Conservation (phyloP, 805 yeast genomes). For the Kazachstania africana region DNA sequence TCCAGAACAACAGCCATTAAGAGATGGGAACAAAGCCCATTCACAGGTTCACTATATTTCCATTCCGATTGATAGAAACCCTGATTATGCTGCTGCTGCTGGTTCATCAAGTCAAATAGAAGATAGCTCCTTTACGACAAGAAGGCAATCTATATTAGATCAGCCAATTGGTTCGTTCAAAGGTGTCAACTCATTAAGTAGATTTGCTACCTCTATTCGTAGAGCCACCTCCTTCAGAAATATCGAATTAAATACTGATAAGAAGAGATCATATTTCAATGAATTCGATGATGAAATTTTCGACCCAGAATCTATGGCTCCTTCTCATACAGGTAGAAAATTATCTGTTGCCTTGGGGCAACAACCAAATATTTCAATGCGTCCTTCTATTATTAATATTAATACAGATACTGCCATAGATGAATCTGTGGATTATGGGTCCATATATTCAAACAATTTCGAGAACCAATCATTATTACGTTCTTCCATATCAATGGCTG, state of each 20-base stretch:
- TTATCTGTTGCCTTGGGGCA: slow-evolving; percentile 31
- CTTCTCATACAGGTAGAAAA: slow-evolving; percentile 51
- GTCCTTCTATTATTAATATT: slow-evolving; percentile 17
- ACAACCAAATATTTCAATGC: slow-evolving; percentile 6
- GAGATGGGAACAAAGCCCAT: no score
- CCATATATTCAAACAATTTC: slow-evolving; percentile 11
- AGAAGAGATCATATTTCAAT: slow-evolving; percentile 50
- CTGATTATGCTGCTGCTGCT: slow-evolving; percentile 3
- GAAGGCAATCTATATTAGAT: slow-evolving; percentile 31
- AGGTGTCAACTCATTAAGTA: slow-evolving; percentile 57
- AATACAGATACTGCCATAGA: slow-evolving; percentile 6
- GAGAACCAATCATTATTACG: slow-evolving; percentile 18
- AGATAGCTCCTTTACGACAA: slow-evolving; percentile 1
- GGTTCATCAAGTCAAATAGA: background rate
- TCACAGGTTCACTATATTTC: slow-evolving; percentile 23
- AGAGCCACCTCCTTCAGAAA: slow-evolving; percentile 69
- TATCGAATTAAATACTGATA: slow-evolving; percentile 31
- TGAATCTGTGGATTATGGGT: slow-evolving; percentile 30
- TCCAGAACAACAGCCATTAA: slow-evolving; percentile 5
- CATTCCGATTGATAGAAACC: slow-evolving; percentile 20
- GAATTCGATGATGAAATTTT: slow-evolving; percentile 49
- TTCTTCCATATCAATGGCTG: slow-evolving; percentile 34
- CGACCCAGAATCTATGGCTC: slow-evolving; percentile 60
- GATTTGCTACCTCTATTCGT: slow-evolving; percentile 68
- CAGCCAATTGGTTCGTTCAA: slow-evolving; percentile 47